These are phyloP conservation scores for Pseudocercospora fuligena DNA, from an alignment of 2,329 filamentous ascomycete genomes.

Conservation along the genomic window DNA sequence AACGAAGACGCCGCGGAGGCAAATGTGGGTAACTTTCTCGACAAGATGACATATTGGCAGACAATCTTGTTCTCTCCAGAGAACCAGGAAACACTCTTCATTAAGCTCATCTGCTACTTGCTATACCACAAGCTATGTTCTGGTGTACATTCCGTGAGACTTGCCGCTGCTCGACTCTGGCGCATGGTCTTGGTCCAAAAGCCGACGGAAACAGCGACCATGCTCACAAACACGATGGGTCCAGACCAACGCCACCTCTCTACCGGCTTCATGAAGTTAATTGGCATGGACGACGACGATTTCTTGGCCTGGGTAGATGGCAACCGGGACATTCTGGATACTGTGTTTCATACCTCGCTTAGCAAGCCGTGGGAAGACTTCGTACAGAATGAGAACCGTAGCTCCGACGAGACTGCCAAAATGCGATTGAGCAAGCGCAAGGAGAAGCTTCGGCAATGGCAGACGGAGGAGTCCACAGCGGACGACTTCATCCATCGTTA, in stretches of 20 bases:
- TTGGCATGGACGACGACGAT: slow-evolving; percentile 84
- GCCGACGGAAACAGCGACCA: slow-evolving; percentile 74
- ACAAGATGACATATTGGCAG: slow-evolving; percentile 94
- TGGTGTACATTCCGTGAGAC: slow-evolving; percentile 66
- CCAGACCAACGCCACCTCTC: slow-evolving; percentile 73
- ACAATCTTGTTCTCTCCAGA: slow-evolving; percentile 82
- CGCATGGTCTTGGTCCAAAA: slow-evolving; percentile 94
- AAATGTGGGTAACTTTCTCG: slow-evolving; percentile 73
- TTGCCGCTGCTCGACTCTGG: slow-evolving; percentile 82
- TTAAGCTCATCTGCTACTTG: slow-evolving; percentile 88
- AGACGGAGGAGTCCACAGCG: slow-evolving; percentile 67
- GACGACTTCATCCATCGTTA: slow-evolving; percentile 80
- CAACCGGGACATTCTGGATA: slow-evolving; percentile 76
- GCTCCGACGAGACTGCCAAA: slow-evolving; percentile 75
- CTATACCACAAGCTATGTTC: slow-evolving; percentile 89
- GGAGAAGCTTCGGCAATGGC: slow-evolving; percentile 83
- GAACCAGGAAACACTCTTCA: slow-evolving; percentile 76
- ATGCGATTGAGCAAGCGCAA: slow-evolving; percentile 73
- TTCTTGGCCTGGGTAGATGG: slow-evolving; percentile 89
- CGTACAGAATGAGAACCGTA: slow-evolving; percentile 78
- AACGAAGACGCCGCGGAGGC: slow-evolving; percentile 68
- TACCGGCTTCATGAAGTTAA: slow-evolving; percentile 79
- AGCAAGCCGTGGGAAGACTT: slow-evolving; percentile 88
- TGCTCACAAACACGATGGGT: slow-evolving; percentile 74
- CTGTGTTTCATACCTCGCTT: slow-evolving; percentile 79